Conservation (phyloP, 257 asterid genomes). For the Nemophila menziesii region DNA sequence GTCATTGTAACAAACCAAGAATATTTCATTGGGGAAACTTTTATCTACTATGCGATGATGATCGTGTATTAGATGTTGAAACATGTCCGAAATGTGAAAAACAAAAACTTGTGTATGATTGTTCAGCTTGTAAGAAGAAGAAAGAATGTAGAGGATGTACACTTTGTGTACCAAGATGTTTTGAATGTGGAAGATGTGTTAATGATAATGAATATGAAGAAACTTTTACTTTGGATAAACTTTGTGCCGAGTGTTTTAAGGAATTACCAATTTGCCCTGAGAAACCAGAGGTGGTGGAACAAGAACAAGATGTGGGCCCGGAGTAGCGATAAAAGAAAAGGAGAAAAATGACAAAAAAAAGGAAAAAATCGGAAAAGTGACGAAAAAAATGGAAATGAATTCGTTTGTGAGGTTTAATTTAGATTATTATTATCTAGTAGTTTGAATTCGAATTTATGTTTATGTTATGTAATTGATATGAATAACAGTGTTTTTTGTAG, state of each 20-base stretch:
- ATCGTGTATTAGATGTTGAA: slow-evolving; percentile 64
- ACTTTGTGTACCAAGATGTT: slow-evolving; percentile 59
- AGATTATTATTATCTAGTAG: too few species aligned
- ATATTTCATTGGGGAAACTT: slow-evolving; percentile 42
- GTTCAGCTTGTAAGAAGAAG: slow-evolving; percentile 67
- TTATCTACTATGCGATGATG: slow-evolving; percentile 55
- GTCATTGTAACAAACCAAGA: slow-evolving; percentile 31
- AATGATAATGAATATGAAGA: slow-evolving; percentile 52
- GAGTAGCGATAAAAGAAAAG: not conserved
- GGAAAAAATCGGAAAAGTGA: not conserved
- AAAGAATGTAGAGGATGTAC: slow-evolving; percentile 63
- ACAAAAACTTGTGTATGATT: slow-evolving; percentile 65
- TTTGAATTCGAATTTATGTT: too few species aligned
- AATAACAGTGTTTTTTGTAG: too few species aligned
- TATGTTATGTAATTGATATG: too few species aligned
- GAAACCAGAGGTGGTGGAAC: slow-evolving; percentile 14
- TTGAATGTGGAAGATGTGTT: slow-evolving; percentile 69
- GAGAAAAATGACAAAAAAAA: too few species aligned
- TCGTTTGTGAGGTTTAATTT: too few species aligned
- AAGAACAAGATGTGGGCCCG: not conserved
- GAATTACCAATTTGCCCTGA: slow-evolving; percentile 18
- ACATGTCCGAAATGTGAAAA: slow-evolving; percentile 65
- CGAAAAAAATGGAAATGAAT: too few species aligned
- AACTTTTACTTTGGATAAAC: slow-evolving; percentile 55
- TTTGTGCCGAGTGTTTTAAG: slow-evolving; percentile 49